phyloP scores from a whole-genome alignment of 2,329 filamentous ascomycete species.

The Ophiostoma sp. region DNA sequence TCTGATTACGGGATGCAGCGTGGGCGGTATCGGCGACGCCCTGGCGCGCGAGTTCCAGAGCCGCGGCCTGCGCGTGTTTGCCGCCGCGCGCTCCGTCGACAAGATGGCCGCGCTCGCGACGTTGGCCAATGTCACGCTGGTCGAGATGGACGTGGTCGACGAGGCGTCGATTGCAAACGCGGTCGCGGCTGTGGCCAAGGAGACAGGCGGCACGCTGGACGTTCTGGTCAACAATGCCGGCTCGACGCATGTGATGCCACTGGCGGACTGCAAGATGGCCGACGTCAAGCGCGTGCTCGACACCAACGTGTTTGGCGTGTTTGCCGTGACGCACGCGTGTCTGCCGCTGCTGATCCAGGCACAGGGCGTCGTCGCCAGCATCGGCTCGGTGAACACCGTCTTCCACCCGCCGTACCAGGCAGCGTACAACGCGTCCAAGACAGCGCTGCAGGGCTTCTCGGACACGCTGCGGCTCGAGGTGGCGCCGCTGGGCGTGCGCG shows the following conservation, averaged over 20 bases:
- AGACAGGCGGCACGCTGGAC: slow-evolving; percentile 22
- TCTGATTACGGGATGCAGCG: slow-evolving; percentile 35
- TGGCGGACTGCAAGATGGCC: slow-evolving; percentile 26
- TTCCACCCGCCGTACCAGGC: slow-evolving; percentile 32
- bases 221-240: slow-evolving; percentile 30
- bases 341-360: slow-evolving; percentile 32
- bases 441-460: slow-evolving; percentile 29
- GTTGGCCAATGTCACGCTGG: slow-evolving; percentile 29
- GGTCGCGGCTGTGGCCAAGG: background rate
- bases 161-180: slow-evolving; percentile 23
- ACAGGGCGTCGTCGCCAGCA: slow-evolving; percentile 29
- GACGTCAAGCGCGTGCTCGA: slow-evolving; percentile 26
- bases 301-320: slow-evolving; percentile 32
- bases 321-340: slow-evolving; percentile 34
- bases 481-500: slow-evolving; percentile 33
- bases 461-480: slow-evolving; percentile 33
- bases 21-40: slow-evolving; percentile 33
- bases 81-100: slow-evolving; percentile 31
- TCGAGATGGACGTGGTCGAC: slow-evolving; percentile 34
- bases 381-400: slow-evolving; percentile 33
- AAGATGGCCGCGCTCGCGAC: slow-evolving; percentile 30
- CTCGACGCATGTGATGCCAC: slow-evolving; percentile 25
- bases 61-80: slow-evolving; percentile 33
- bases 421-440: slow-evolving; percentile 34
- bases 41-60: slow-evolving; percentile 33